Conservation (phyloP, 2,329 filamentous ascomycete species). For the Aspergillus melleus region DNA sequence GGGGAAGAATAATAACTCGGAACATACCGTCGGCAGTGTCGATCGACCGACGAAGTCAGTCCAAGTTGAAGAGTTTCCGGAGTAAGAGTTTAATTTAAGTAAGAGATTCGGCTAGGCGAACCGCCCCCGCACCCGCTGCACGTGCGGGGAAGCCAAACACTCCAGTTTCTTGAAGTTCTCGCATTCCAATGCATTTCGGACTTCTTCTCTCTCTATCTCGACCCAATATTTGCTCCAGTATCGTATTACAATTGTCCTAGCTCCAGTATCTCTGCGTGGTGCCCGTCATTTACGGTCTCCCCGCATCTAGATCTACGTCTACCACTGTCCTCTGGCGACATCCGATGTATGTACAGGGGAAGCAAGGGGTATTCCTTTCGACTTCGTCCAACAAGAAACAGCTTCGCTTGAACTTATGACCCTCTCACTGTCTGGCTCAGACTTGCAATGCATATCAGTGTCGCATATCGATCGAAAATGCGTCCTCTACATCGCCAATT, state of each 20-base stretch:
- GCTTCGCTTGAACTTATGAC: neutral
- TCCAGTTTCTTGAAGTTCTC: neutral
- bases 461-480: neutral
- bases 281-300: too few species aligned
- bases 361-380: neutral
- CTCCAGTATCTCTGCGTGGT: neutral
- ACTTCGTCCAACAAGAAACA: neutral
- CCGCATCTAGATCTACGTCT: neutral
- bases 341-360: neutral
- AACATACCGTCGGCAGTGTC: too few species aligned
- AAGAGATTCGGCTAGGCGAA: slow-evolving; percentile 7
- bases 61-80: too few species aligned
- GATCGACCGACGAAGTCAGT: neutral
- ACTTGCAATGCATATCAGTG: neutral
- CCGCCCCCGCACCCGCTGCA: neutral
- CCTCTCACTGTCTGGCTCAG: neutral
- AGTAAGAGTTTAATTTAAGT: neutral
- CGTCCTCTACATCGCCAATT: neutral
- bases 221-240: neutral
- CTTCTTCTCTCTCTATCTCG: neutral
- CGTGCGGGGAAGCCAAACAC: slow-evolving; percentile 9
- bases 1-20: too few species aligned
- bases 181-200: neutral
- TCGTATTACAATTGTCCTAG: neutral
- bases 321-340: neutral